These are phyloP conservation scores for Biscogniauxia mediterranea DNA, from an alignment of 2,329 filamentous ascomycete species.

Conservation along the genomic window DNA sequence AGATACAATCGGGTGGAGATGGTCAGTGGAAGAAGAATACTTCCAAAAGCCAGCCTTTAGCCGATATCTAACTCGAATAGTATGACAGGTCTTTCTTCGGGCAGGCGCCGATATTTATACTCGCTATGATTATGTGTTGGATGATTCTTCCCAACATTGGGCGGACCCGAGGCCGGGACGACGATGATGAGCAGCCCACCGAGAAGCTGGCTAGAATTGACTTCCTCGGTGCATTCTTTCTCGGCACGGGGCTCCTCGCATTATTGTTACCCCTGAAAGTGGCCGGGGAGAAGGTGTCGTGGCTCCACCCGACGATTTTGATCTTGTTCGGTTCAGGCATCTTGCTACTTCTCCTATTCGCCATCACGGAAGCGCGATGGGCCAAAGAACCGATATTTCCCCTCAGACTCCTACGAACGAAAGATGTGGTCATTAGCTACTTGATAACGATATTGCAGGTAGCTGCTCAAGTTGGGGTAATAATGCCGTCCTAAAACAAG, in stretches of 20 bases:
- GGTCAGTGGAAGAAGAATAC: slow-evolving; percentile 39
- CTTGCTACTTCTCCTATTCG: slow-evolving; percentile 31
- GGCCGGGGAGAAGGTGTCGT: slow-evolving; percentile 36
- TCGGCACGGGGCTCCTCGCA: slow-evolving; percentile 34
- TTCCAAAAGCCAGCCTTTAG: background rate
- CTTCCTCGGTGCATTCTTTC: slow-evolving; percentile 52
- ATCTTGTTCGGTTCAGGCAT: slow-evolving; percentile 29
- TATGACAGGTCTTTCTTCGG: slow-evolving; percentile 49
- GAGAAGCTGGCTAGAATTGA: slow-evolving; percentile 52
- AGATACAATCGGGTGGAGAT: slow-evolving; percentile 65
- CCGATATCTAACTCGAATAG: background rate
- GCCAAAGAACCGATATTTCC: slow-evolving; percentile 58
- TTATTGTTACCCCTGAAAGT: slow-evolving; percentile 39
- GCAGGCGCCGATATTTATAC: slow-evolving; percentile 51
- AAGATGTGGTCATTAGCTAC: slow-evolving; percentile 52
- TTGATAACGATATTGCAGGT: slow-evolving; percentile 51
- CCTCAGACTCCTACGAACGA: slow-evolving; percentile 49
- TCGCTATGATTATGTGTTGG: slow-evolving; percentile 43
- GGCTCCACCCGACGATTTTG: slow-evolving; percentile 34
- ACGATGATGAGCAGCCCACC: slow-evolving; percentile 16
- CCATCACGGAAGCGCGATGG: slow-evolving; percentile 37
- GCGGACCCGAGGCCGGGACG: slow-evolving; percentile 5
- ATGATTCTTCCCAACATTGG: slow-evolving; percentile 32
- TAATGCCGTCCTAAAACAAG: slow-evolving; percentile 3
- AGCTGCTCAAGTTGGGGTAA: slow-evolving; percentile 55